Base-by-base conservation (phyloP, 2,329 filamentous ascomycete species). In the Xylaria sp. region DNA sequence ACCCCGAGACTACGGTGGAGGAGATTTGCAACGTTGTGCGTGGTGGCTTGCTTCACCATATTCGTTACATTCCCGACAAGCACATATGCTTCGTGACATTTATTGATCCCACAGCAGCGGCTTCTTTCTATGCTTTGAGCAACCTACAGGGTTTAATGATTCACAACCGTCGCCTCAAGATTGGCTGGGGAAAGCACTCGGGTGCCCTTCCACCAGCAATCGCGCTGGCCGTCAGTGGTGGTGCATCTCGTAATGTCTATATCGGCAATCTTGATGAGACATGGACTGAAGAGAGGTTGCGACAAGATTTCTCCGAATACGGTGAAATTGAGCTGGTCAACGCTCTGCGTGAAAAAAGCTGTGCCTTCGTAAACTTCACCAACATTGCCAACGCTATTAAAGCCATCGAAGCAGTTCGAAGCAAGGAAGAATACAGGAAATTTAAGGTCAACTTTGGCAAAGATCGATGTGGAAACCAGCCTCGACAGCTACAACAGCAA, bases 371-470 rank as follows among this genome's bases (percentile, higher is more conserved):
- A 80, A 99, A 99, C 84, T 99, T 99, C 81, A 99, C 96, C 79
- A 99, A 99, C 83, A 99, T 99, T 79, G 96, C 96, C 78, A 99
- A 99, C 76, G 96, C 96, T 59, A 99, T 99, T 86, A 99, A 99
- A 85, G 96, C 96, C 0, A 99, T 99, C 73, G 96, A 99, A 82
- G 96, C 94, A 26, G 90, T 99, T 72, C 90, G 96, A 66, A 92
- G 94, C 77, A 94, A 94, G 78, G 96, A 98, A 51, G 96, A 99
- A 78, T 99, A 99, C 86, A 93, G 90, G 82, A 91, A 96, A 76
- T 99, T 99, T 89, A 99, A 99, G 87, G 95, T 99, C 80, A 99
- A 99, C 85, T 99, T 99, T 79, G 96, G 96, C 81, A 99, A 99
- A 84, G 96, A 99, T 79, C 90, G 96, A 65, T 99, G 96, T 77